These are phyloP conservation scores for Pyrus hybrid DNA, from an alignment of 331 rosid species.

Conservation along the genomic window DNA sequence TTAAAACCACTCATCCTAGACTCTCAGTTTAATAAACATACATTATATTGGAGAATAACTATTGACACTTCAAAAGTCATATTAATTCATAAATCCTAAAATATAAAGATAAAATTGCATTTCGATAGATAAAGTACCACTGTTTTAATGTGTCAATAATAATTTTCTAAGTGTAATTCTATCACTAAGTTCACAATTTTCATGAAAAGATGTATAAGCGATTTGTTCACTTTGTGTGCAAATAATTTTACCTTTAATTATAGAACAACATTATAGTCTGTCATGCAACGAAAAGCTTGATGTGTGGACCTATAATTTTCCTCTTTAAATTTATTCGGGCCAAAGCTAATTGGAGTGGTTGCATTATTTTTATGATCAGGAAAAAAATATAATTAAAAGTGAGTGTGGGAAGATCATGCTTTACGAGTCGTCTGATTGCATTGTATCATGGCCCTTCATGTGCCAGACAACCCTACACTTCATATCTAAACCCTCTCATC, in stretches of 20 bases:
- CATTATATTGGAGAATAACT: background rate
- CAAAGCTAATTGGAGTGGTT: background rate
- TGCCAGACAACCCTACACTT: constrained; percentile 2
- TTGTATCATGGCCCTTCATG: constrained; percentile 5
- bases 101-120: background rate
- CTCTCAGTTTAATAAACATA: no score
- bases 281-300: background rate
- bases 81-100: no score
- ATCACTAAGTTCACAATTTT: background rate
- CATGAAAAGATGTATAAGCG: background rate
- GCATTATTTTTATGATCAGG: background rate
- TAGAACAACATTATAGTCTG: background rate
- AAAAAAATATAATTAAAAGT: background rate
- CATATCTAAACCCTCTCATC: background rate
- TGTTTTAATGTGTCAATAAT: background rate
- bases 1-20: no score
- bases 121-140: background rate
- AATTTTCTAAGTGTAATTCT: background rate
- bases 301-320: background rate
- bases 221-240: background rate
- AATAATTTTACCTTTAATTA: background rate
- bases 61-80: background rate
- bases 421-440: background rate
- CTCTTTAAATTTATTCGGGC: background rate
- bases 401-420: background rate